Percentiles rank a stretch among this genome's conserved stretches.
Evolutionary conservation across 768 basidiomycete species (phyloP).

Genomic region (Leccinum imitatum): DNA sequence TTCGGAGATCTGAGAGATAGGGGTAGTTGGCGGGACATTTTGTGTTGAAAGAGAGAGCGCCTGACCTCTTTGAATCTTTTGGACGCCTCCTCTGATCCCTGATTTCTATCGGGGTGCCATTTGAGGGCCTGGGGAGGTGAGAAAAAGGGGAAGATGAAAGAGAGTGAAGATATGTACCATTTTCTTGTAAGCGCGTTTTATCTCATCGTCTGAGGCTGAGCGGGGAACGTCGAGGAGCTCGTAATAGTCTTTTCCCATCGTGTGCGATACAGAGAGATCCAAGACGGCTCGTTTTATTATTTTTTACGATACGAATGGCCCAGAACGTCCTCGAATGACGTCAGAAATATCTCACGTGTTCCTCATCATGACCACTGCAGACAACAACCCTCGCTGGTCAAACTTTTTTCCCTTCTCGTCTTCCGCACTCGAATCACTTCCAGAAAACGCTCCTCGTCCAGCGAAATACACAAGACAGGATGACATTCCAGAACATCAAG

Average conservation of each 20-base stretch:
- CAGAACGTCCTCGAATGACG: conserved; percentile 36
- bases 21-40: neutral
- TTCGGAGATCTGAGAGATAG: conserved; percentile 69
- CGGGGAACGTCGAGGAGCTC: conserved; percentile 72
- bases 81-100: conserved; percentile 79
- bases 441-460: conserved; percentile 37
- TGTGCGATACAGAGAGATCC: neutral
- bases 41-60: neutral
- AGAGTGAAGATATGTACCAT: conserved; percentile 50
- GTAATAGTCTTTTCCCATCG: conserved; percentile 90
- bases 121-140: conserved; percentile 64
- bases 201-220: conserved; percentile 76
- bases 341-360: conserved; percentile 20
- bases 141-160: conserved; percentile 2
- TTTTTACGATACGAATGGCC: conserved; percentile 27
- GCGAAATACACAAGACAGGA: conserved; percentile 67
- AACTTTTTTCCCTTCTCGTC: conserved; percentile 71
- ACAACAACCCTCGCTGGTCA: conserved; percentile 39
- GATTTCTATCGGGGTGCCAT: conserved; percentile 94
- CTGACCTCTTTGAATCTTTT: conserved; percentile 90
- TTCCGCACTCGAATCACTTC: conserved; percentile 53
- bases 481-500: conserved; percentile 55
- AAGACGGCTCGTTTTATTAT: neutral
- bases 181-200: conserved; percentile 96
- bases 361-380: conserved; percentile 14